Conservation (phyloP, 2,329 filamentous ascomycete species). For the Didymella keratinophila region DNA sequence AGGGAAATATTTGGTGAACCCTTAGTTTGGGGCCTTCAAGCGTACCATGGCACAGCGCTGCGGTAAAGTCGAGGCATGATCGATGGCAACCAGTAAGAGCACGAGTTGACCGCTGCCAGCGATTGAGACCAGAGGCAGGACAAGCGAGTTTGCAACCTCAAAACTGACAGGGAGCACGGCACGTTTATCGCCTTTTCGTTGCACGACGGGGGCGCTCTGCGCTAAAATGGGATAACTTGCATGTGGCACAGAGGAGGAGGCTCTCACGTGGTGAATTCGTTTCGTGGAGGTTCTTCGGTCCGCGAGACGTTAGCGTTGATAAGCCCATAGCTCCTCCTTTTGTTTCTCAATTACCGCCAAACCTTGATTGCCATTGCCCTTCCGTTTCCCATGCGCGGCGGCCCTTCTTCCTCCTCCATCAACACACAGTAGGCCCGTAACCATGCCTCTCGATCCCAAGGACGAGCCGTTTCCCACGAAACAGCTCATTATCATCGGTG, state of each 20-base stretch:
- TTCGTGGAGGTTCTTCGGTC: constrained; percentile 20
- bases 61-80: neutral
- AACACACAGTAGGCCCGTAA: constrained; percentile 29
- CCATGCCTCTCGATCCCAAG: constrained; percentile 44
- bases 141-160: constrained; percentile 25
- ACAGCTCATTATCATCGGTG: constrained; percentile 56
- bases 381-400: constrained; percentile 25
- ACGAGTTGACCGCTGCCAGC: constrained; percentile 9
- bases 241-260: constrained; percentile 23
- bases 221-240: constrained; percentile 28
- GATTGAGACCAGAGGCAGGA: constrained; percentile 15
- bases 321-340: constrained; percentile 21
- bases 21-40: constrained; percentile 5
- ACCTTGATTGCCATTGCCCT: constrained; percentile 23
- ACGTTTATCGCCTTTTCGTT: constrained; percentile 20
- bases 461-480: constrained; percentile 55
- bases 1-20: neutral
- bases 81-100: constrained; percentile 2
- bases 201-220: constrained; percentile 17
- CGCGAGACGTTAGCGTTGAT: constrained; percentile 23
- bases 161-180: constrained; percentile 21
- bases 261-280: constrained; percentile 23
- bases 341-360: constrained; percentile 20
- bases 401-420: constrained; percentile 19
- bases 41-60: constrained; percentile 5